Evolutionary conservation across 257 asterid species (phyloP).

Genomic region (Solanum okadae): DNA sequence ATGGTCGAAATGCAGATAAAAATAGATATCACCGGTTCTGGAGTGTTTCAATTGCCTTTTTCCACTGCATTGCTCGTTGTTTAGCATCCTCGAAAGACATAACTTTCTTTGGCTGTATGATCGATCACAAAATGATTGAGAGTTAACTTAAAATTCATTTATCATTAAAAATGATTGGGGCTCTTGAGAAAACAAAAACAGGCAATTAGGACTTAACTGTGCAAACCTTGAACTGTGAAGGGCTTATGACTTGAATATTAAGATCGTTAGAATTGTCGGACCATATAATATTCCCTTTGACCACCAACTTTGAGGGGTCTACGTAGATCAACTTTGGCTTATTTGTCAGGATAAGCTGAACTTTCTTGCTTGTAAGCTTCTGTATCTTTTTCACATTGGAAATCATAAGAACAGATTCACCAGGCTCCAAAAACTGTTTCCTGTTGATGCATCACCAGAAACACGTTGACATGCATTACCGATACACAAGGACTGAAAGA

Average conservation of each 20-base stretch:
- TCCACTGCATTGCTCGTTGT: conserved; percentile 91
- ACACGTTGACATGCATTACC: background rate
- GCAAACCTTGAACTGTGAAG: conserved; percentile 79
- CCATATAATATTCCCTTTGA: conserved; percentile 82
- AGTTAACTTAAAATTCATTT: background rate
- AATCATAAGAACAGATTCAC: conserved; percentile 96
- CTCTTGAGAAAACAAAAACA: background rate
- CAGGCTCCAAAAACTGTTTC: conserved; percentile 95
- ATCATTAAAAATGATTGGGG: background rate
- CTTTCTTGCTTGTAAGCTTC: conserved; percentile 89
- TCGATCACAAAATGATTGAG: background rate
- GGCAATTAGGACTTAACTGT: conserved; percentile 47
- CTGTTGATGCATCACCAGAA: conserved; percentile 23
- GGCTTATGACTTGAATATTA: conserved; percentile 73
- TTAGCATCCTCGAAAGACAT: conserved; percentile 80
- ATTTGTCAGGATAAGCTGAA: conserved; percentile 91
- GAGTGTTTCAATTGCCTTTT: conserved; percentile 86
- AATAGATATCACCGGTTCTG: conserved; percentile 50
- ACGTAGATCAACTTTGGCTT: conserved; percentile 84
- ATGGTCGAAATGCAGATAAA: background rate
- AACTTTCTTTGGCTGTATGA: conserved; percentile 78
- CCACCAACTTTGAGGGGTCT: conserved; percentile 77
- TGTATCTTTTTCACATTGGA: conserved; percentile 87
- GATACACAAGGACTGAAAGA: background rate
- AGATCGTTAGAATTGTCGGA: conserved; percentile 85